Evolutionary conservation across 805 yeast species (phyloP).

Genomic region (Ogataea ramenticola): DNA sequence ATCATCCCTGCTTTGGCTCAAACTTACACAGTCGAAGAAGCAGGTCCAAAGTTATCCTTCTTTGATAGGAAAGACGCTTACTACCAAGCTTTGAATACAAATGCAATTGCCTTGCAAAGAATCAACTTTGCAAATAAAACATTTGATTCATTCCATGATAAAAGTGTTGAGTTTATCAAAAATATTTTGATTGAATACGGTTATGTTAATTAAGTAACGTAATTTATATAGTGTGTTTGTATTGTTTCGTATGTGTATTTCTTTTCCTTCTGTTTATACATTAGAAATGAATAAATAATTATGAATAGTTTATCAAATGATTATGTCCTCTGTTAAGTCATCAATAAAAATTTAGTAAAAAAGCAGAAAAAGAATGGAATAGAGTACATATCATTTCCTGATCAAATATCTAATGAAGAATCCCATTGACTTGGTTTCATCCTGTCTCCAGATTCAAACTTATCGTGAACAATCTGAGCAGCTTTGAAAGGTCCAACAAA

Average conservation of each 20-base stretch:
- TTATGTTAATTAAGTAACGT: slow-evolving; percentile 1
- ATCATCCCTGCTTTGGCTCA: slow-evolving; percentile 11
- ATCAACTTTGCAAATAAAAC: slow-evolving; percentile 12
- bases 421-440: slow-evolving; percentile 18
- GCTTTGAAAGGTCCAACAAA: slow-evolving; percentile 14
- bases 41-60: slow-evolving; percentile 15
- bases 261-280: too few relatives aligned
- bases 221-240: too few relatives aligned
- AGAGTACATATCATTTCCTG: too few relatives aligned
- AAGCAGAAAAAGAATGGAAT: too few relatives aligned
- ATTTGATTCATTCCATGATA: slow-evolving; percentile 11
- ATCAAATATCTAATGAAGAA: background rate
- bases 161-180: slow-evolving; percentile 9
- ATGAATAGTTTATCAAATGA: background rate
- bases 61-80: slow-evolving; percentile 14
- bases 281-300: background rate
- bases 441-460: slow-evolving; percentile 8
- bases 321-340: background rate
- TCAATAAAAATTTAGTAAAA: too few relatives aligned
- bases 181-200: slow-evolving; percentile 9
- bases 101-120: slow-evolving; percentile 14
- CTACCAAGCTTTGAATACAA: slow-evolving; percentile 7
- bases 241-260: too few relatives aligned
- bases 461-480: slow-evolving; percentile 15
- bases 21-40: slow-evolving; percentile 14